Conservation (phyloP, 306 rosid species). For the Lablab purpureus region DNA sequence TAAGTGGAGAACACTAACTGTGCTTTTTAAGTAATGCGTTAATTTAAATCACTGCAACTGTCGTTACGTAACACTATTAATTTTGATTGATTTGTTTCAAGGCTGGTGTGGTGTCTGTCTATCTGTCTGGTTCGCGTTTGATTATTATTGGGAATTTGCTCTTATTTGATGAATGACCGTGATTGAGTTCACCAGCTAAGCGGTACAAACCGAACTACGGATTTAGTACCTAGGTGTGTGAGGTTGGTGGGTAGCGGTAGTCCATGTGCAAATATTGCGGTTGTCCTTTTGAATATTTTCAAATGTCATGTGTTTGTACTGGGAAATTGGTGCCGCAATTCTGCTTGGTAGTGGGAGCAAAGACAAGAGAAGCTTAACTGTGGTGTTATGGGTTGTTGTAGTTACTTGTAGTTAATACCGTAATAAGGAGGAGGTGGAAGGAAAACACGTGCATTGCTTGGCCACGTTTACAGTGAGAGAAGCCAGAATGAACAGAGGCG, state of each 20-base stretch:
- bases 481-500: neutral
- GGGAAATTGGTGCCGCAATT: neutral
- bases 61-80: neutral
- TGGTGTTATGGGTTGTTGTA: neutral
- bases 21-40: neutral
- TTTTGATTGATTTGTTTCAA: neutral
- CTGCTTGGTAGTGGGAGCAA: neutral
- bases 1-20: too few species aligned
- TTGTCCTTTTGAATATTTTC: neutral
- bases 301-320: constrained; percentile 1
- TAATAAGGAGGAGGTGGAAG: neutral
- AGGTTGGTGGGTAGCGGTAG: constrained; percentile 23
- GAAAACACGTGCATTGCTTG: constrained; percentile 18
- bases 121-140: neutral
- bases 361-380: constrained; percentile 9
- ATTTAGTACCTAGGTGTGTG: neutral
- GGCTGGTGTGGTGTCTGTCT: neutral
- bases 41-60: neutral
- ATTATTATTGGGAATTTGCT: constrained; percentile 21
- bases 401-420: constrained; percentile 4
- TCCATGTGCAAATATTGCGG: neutral
- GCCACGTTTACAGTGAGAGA: constrained; percentile 14
- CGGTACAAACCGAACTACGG: constrained; percentile 14
- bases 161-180: constrained; percentile 2
- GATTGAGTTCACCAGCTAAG: constrained; percentile 8